Base-by-base conservation (phyloP, 768 basidiomycete genomes). In the Suillus discolor region DNA sequence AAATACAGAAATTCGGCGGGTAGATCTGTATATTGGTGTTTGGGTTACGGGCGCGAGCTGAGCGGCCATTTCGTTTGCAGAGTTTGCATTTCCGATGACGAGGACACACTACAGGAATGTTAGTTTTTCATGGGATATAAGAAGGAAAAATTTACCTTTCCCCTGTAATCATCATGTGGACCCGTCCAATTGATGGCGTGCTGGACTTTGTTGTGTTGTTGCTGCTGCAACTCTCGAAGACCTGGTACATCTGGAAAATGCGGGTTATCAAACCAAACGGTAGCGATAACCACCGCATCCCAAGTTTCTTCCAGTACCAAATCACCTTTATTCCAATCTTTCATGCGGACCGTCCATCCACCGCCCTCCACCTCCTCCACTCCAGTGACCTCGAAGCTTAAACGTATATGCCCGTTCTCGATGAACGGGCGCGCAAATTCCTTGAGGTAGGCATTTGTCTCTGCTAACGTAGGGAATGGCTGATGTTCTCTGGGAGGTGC, bases 1-100 rank as follows among this genome's bases (percentile, higher is more conserved):
- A 61, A 81, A 83, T 68, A 83, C 75, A 8, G 79, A 78, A 13
- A 78, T 74, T 0, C 81, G 78, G 2, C 85, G 82, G 31, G 80
- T 78, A 15, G 81, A 83, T 54, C 85, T 82, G 67, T 81, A 82
- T 0, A 85, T 77, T 6, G 85, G 84, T 1, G 73, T 66, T 42
- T 73, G 66, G 1, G 78, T 78, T 16, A 84, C 72, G 0, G 77
- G 64, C 0, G 77, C 78, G 0, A 85, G 75, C 42, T 85, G 83
- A 1, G 81, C 79, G 1, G 82, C 82, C 45, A 86, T 82, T 59
- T 86, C 85, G 67, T 86, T 86, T 42, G 79, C 77, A 2, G 85
- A 85, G 60, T 85, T 83, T 23, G 82, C 85, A 28, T 85, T 85
- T 13, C 82, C 85, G 4, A 86, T 71, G 12, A 86, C 77, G 1